Evolutionary conservation across 768 basidiomycete species (phyloP).

Genomic region (Lentinula edodes): DNA sequence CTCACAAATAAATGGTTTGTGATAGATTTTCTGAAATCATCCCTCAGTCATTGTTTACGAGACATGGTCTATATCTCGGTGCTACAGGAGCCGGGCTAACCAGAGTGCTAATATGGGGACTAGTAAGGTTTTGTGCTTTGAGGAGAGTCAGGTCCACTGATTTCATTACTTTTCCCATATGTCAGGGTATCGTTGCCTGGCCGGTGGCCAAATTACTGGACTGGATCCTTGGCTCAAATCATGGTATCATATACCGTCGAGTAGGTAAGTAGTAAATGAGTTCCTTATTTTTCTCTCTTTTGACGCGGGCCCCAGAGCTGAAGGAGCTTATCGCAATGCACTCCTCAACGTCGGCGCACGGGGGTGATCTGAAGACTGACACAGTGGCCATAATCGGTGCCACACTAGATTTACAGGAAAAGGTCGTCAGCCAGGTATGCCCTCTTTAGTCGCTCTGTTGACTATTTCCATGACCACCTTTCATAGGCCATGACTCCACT

Average conservation of each 20-base stretch:
- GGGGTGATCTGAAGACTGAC: conserved; percentile 81
- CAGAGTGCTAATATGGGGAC: conserved; percentile 57
- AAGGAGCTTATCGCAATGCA: conserved; percentile 92
- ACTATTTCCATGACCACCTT: not conserved
- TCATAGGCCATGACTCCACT: conserved; percentile 77
- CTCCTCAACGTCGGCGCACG: conserved; percentile 60
- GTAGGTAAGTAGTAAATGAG: conserved; percentile 31
- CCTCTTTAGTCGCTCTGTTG: not conserved
- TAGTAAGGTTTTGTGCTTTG: conserved; percentile 37
- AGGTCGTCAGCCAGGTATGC: conserved; percentile 20
- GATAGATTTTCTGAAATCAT: conserved; percentile 85
- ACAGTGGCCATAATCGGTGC: conserved; percentile 89
- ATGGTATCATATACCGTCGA: conserved; percentile 87
- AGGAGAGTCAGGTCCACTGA: not conserved
- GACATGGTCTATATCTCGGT: conserved; percentile 84
- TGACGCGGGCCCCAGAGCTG: conserved; percentile 41
- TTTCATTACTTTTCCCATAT: not conserved
- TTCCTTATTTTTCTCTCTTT: not conserved
- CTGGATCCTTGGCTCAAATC: conserved; percentile 71
- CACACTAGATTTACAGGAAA: conserved; percentile 84
- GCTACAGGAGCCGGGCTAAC: conserved; percentile 80
- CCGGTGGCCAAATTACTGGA: conserved; percentile 83
- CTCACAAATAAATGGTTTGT: not conserved
- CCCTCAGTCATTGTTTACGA: conserved; percentile 87
- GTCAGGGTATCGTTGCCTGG: conserved; percentile 71